phyloP scores from a whole-genome alignment of 768 basidiomycete species.

The Lactifluus rugatus region DNA sequence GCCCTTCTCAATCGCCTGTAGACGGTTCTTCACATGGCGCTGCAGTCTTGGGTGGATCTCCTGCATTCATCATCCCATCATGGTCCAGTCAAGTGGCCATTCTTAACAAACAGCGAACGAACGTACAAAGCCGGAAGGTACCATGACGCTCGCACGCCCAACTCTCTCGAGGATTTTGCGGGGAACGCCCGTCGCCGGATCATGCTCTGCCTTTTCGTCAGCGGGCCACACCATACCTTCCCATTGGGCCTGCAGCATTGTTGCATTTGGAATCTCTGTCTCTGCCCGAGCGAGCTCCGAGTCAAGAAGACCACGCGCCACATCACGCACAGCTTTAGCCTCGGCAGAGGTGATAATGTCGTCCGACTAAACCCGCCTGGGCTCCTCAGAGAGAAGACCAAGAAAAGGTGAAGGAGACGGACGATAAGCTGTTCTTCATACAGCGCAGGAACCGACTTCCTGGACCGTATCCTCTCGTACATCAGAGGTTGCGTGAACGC shows the following conservation, averaged over 20 bases:
- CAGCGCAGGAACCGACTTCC: conserved; percentile 67
- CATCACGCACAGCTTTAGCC: conserved; percentile 40
- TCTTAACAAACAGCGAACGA: background rate
- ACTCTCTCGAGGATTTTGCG: conserved; percentile 42
- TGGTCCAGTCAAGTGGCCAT: background rate
- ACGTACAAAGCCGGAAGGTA: conserved; percentile 57
- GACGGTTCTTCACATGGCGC: conserved; percentile 66
- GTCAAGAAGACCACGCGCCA: conserved; percentile 58
- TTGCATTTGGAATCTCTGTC: conserved; percentile 38
- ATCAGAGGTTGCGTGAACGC: conserved; percentile 82
- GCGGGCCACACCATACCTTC: conserved; percentile 47
- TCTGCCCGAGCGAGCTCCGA: conserved; percentile 43
- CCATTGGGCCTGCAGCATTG: conserved; percentile 68
- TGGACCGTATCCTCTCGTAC: conserved; percentile 78
- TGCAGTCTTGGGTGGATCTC: conserved; percentile 72
- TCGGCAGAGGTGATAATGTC: conserved; percentile 42
- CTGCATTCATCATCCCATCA: conserved; percentile 29
- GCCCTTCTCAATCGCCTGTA: conserved; percentile 59
- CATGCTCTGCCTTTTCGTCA: conserved; percentile 37
- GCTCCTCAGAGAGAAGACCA: background rate
- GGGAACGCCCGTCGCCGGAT: conserved; percentile 62
- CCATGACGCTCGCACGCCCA: conserved; percentile 58
- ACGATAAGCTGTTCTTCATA: conserved; percentile 78
- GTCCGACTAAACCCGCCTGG: conserved; percentile 27
- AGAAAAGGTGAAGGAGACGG: conserved; percentile 21